phyloP scores from a whole-genome alignment of 176 grass and related monocot genomes.

The Chloris gayana region DNA sequence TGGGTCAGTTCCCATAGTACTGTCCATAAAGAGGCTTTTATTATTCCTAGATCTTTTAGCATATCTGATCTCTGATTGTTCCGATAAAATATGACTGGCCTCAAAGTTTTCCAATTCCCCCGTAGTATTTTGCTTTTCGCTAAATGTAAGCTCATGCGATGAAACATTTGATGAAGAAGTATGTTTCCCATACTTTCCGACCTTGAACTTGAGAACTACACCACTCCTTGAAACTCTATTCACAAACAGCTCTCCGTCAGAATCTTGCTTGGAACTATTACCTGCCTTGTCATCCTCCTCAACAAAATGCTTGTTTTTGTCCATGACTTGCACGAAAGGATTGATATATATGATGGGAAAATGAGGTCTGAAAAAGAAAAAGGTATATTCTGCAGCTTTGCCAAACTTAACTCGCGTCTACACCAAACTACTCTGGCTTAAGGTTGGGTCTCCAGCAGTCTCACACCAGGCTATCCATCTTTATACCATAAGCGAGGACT shows the following conservation, averaged over 20 bases:
- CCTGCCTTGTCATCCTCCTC: background rate
- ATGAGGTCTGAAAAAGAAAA: background rate
- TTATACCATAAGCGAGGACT: background rate
- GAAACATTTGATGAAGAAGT: background rate
- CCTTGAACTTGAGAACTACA: conserved; percentile 18
- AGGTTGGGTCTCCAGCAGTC: background rate
- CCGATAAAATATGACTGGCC: background rate
- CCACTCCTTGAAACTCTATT: background rate
- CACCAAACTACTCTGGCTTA: background rate
- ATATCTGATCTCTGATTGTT: background rate
- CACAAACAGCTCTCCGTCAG: background rate
- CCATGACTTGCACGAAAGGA: background rate
- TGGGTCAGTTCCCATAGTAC: no score
- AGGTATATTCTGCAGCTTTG: background rate
- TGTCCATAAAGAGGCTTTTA: background rate
- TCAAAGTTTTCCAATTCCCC: background rate
- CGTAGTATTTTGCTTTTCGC: background rate
- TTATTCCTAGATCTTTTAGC: background rate
- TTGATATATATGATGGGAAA: background rate
- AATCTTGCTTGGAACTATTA: background rate
- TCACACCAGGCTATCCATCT: background rate
- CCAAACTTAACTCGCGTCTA: no score
- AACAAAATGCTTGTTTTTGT: background rate
- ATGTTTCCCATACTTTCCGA: background rate
- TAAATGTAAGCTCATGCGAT: background rate